Evolutionary conservation across 2,329 filamentous ascomycete species (phyloP).

Genomic region (Mycocentrospora acerina): DNA sequence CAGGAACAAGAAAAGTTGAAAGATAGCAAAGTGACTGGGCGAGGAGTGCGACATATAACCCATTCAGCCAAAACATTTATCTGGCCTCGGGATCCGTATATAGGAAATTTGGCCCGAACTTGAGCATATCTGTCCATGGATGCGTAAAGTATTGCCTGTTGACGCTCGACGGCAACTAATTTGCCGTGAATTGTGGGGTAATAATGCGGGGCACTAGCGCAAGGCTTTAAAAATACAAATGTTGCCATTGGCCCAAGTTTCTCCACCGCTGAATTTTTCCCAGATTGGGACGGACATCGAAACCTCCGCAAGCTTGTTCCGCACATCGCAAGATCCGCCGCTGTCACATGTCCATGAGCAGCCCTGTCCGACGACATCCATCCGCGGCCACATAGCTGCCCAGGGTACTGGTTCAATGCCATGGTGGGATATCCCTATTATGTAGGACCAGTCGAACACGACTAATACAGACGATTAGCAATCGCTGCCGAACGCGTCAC

Average conservation of each 20-base stretch:
- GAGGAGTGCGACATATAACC: too few species aligned
- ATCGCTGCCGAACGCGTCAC: slow-evolving; percentile 41
- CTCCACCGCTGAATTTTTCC: slow-evolving; percentile 5
- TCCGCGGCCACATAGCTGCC: slow-evolving; percentile 7
- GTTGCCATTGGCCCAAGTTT: slow-evolving; percentile 1
- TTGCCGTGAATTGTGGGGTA: slow-evolving; percentile 10
- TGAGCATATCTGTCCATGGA: too few species aligned
- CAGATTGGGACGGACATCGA: slow-evolving; percentile 8
- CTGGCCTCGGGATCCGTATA: too few species aligned
- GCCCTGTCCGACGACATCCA: slow-evolving; percentile 20
- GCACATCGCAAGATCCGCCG: slow-evolving; percentile 11
- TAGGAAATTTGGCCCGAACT: too few species aligned
- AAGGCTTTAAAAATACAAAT: too few species aligned
- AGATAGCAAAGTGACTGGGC: too few species aligned
- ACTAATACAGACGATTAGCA: slow-evolving; percentile 18
- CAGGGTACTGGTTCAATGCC: slow-evolving; percentile 27
- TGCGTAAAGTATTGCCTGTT: too few species aligned
- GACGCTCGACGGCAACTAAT: slow-evolving; percentile 1
- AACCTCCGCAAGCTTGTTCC: slow-evolving; percentile 15
- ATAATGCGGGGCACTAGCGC: too few species aligned
- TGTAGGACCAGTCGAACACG: too few species aligned
- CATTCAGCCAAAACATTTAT: too few species aligned
- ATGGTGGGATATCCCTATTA: slow-evolving; percentile 26
- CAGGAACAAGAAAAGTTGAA: too few species aligned
- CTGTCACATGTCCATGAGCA: slow-evolving; percentile 14